Percentiles rank a stretch among this genome's conserved stretches.
These are phyloP conservation scores for Trypanosoma brucei DNA, from an alignment of 208 protist species.

Conservation along the genomic window DNA sequence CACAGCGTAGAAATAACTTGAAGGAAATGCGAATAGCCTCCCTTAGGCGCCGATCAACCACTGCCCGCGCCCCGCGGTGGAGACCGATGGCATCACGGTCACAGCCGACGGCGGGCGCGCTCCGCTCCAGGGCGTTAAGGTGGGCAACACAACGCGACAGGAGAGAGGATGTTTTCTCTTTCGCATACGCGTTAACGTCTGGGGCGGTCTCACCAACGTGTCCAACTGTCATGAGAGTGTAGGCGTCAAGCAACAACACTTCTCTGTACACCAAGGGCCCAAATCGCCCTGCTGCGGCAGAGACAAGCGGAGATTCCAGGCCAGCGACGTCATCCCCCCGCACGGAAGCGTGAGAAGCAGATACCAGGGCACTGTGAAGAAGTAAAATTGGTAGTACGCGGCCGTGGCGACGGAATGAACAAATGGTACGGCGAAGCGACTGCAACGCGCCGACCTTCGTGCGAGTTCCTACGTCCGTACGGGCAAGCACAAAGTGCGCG, in stretches of 20 bases:
- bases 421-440: conserved; percentile 56
- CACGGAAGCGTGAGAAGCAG: conserved; percentile 5
- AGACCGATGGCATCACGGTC: conserved; percentile 14
- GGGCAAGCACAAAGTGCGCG: conserved; percentile 9
- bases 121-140: conserved; percentile 13
- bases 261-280: conserved; percentile 50
- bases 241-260: conserved; percentile 63
- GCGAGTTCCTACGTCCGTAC: conserved; percentile 1
- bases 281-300: neutral
- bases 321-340: neutral
- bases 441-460: conserved; percentile 39
- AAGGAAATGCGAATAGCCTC: conserved; percentile 60
- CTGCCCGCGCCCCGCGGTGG: conserved; percentile 23
- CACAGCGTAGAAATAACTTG: conserved; percentile 50
- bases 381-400: conserved; percentile 51
- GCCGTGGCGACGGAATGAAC: conserved; percentile 44
- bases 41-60: conserved; percentile 30
- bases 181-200: conserved; percentile 28
- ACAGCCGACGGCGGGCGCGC: conserved; percentile 20
- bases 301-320: neutral
- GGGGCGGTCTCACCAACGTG: conserved; percentile 58
- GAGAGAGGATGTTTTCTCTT: conserved; percentile 8
- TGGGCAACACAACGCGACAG: conserved; percentile 29
- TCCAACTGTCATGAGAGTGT: conserved; percentile 64
- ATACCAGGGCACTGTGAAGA: conserved; percentile 26